Evolutionary conservation across 495 filamentous ascomycete genomes (phyloP).

Genomic region (Daldinia loculata): DNA sequence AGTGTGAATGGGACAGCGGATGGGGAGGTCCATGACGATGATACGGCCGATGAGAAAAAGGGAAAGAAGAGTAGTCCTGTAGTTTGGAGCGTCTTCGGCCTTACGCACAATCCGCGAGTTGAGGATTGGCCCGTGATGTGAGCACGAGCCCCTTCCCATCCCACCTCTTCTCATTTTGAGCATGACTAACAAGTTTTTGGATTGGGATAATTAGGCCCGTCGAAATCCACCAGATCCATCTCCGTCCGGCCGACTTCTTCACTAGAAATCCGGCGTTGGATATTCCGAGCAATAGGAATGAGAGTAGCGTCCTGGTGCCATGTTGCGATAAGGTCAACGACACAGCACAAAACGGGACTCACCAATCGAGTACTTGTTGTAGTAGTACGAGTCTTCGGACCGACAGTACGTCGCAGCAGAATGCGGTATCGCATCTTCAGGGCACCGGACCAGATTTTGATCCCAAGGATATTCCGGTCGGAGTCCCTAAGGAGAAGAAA

Average conservation of each 20-base stretch:
- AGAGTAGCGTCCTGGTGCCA: constrained; percentile 58
- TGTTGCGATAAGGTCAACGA: constrained; percentile 25
- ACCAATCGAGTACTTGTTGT: constrained; percentile 29
- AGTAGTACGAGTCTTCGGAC: constrained; percentile 44
- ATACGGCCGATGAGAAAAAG: constrained; percentile 21
- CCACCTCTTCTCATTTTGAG: neutral
- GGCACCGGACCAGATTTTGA: constrained; percentile 45
- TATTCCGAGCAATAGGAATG: constrained; percentile 62
- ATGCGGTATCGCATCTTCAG: constrained; percentile 45
- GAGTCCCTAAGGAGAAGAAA: constrained; percentile 26
- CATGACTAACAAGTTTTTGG: constrained; percentile 12
- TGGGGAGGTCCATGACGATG: constrained; percentile 24
- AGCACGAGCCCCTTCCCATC: constrained; percentile 37
- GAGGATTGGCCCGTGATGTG: constrained; percentile 71
- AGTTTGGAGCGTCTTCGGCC: constrained; percentile 68
- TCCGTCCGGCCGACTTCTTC: constrained; percentile 65
- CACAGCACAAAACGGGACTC: constrained; percentile 9
- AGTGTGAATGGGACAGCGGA: constrained; percentile 40
- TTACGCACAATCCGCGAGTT: constrained; percentile 67
- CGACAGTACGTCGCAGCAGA: constrained; percentile 45
- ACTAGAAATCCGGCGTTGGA: constrained; percentile 63
- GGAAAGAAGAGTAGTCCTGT: constrained; percentile 56
- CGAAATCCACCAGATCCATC: constrained; percentile 66
- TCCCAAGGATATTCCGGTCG: constrained; percentile 41
- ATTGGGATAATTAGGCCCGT: constrained; percentile 55